Percentiles rank a stretch among this genome's conserved stretches.
Evolutionary conservation across 108 stramenopile genomes (phyloP).

Genomic region (Pseudonitzschia multiseries): DNA sequence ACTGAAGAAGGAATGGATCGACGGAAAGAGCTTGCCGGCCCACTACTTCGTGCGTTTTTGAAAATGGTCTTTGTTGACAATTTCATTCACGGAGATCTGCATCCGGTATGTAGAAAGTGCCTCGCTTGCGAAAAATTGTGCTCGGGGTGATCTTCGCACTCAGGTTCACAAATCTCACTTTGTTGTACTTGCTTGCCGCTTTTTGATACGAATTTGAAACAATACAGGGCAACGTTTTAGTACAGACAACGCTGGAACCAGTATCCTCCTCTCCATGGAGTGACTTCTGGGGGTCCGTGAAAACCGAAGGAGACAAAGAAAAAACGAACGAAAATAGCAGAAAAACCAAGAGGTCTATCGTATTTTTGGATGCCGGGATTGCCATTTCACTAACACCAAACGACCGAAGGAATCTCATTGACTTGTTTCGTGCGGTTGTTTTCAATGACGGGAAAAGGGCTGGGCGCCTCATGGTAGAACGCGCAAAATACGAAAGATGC

Average conservation of each 20-base stretch:
- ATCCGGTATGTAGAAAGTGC: slow-evolving; percentile 39
- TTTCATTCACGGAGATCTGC: slow-evolving; percentile 68
- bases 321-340: background rate
- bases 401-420: slow-evolving; percentile 75
- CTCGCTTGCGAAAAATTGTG: background rate
- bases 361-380: slow-evolving; percentile 90
- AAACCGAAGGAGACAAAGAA: background rate
- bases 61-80: slow-evolving; percentile 88
- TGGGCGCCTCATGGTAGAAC: slow-evolving; percentile 86
- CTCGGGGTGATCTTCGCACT: background rate
- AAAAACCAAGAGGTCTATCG: slow-evolving; percentile 48
- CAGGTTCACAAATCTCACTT: slow-evolving; percentile 27
- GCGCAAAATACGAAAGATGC: slow-evolving; percentile 84
- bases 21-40: slow-evolving; percentile 65
- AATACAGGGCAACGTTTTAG: slow-evolving; percentile 37
- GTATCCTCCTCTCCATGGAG: background rate
- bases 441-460: slow-evolving; percentile 81
- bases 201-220: background rate
- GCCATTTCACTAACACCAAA: slow-evolving; percentile 60
- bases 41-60: slow-evolving; percentile 80
- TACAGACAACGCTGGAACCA: slow-evolving; percentile 20
- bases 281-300: background rate
- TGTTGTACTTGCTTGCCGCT: background rate
- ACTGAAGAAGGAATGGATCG: slow-evolving; percentile 46
- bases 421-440: slow-evolving; percentile 84